Evolutionary conservation across 2,329 filamentous ascomycete species (phyloP), one percentile per base, ranked within the genome.

Genomic region (Fusarium zealandicum): DNA sequence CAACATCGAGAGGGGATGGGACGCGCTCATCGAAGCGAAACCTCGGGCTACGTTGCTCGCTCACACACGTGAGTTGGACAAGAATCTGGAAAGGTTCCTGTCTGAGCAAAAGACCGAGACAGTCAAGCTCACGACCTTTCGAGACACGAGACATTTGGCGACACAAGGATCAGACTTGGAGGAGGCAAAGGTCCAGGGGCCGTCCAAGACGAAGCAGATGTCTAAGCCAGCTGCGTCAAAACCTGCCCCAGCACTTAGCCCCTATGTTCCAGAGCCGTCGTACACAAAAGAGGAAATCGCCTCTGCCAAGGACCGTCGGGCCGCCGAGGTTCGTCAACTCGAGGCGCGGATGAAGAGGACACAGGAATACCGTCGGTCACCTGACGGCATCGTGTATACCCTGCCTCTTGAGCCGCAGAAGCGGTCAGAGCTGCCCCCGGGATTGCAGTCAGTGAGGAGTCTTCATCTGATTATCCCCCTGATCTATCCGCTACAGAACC

Each of bases 1-100:
- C 71, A 93, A 93, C 72, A 83, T 95, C 31, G 89, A 92, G 69
- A 81, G 78, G 59, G 90, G 90, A 8, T 95, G 91, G 76, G 83
- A 88, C 55, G 78, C 75, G 32, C 79, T 93, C 43, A 84, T 84
- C 1, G 72, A 80, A 33, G 81, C 83, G 36, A 78, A 81, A 35
- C 75, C 75, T 5, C 80, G 75, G 6, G 75, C 77, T 9, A 90
- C 88, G 0, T 74, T 95, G 0, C 75, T 93, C 40, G 79, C 80
- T 13, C 78, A 89, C 59, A 81, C 89, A 59, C 89, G 90, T 66
- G 82, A 82, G 14, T 77, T 95, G 22, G 90, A 95, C 69, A 88
- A 82, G 72, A 83, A 88, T 50, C 76, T 95, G 13, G 90, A 93
- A 73, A 73, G 73, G 5, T 83, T 92, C 47, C 72, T 93, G 53